phyloP scores from a whole-genome alignment of 306 rosid genomes.

The Cucurbita maxima region DNA sequence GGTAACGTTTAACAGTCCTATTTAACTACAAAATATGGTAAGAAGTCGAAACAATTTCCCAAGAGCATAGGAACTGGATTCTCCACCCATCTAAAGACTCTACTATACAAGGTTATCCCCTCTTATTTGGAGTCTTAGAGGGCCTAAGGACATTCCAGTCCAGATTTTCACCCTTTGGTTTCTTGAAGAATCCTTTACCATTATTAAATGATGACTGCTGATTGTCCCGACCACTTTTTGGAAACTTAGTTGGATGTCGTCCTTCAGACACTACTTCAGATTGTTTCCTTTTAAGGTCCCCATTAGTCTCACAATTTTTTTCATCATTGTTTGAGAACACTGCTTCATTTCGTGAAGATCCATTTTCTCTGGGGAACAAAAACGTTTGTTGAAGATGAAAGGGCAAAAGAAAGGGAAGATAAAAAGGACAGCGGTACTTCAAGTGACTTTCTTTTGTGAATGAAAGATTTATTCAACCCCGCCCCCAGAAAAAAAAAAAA shows the following conservation, averaged over 20 bases:
- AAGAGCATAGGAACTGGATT: slow-evolving; percentile 4
- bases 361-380: slow-evolving; percentile 39
- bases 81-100: slow-evolving; percentile 1
- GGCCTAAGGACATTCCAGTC: slow-evolving; percentile 66
- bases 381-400: background rate
- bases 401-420: background rate
- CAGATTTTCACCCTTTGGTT: slow-evolving; percentile 49
- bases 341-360: slow-evolving; percentile 23
- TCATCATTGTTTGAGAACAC: slow-evolving; percentile 17
- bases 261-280: slow-evolving; percentile 27
- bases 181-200: slow-evolving; percentile 44
- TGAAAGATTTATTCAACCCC: background rate
- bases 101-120: slow-evolving; percentile 20
- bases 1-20: background rate
- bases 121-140: slow-evolving; percentile 28
- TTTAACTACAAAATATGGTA: background rate
- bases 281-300: slow-evolving; percentile 52
- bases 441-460: background rate
- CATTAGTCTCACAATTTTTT: slow-evolving; percentile 14
- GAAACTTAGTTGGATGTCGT: slow-evolving; percentile 33
- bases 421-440: background rate
- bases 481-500: background rate
- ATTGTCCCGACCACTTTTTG: slow-evolving; percentile 27
- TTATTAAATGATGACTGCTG: slow-evolving; percentile 16
- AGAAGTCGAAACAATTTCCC: background rate